These are phyloP conservation scores for Pyricularia pennisetigena DNA, from an alignment of 2,329 filamentous ascomycete species.

Conservation along the genomic window DNA sequence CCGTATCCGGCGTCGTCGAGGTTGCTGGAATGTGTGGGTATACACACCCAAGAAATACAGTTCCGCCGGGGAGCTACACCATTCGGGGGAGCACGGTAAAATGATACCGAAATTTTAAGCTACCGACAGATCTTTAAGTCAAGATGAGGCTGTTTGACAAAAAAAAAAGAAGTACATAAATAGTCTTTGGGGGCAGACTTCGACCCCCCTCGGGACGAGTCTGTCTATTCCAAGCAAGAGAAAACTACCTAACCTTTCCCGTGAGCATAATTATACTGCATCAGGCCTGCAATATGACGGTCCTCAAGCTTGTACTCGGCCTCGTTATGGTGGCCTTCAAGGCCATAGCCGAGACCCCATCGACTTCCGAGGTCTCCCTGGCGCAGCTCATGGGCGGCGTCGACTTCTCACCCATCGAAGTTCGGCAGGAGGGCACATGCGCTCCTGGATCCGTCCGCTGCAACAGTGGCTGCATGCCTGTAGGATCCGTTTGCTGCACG, in stretches of 20 bases:
- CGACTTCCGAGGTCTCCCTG: neutral
- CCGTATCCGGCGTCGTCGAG: neutral
- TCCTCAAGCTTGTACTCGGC: neutral
- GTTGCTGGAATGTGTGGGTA: neutral
- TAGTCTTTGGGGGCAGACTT: neutral
- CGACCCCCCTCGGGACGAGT: too few species aligned
- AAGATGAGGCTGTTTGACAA: neutral
- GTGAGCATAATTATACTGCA: neutral
- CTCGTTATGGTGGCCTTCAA: neutral
- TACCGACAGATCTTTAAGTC: neutral
- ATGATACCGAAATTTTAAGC: neutral
- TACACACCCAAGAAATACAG: neutral
- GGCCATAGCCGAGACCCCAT: neutral
- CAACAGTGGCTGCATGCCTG: conserved; percentile 3
- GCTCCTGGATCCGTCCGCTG: neutral
- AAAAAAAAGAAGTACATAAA: neutral
- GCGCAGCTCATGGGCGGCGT: neutral
- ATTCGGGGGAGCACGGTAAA: neutral
- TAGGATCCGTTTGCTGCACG: conserved; percentile 1
- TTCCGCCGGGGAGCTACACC: neutral
- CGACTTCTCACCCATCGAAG: neutral
- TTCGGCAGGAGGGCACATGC: conserved; percentile 1
- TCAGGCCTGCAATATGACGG: neutral
- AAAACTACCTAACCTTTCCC: neutral
- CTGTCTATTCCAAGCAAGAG: neutral